A percentile compares a stretch with the other conserved stretches of the same genome.
phyloP scores from a whole-genome alignment of 2,329 filamentous ascomycete species.

The Diaporthe sp. region DNA sequence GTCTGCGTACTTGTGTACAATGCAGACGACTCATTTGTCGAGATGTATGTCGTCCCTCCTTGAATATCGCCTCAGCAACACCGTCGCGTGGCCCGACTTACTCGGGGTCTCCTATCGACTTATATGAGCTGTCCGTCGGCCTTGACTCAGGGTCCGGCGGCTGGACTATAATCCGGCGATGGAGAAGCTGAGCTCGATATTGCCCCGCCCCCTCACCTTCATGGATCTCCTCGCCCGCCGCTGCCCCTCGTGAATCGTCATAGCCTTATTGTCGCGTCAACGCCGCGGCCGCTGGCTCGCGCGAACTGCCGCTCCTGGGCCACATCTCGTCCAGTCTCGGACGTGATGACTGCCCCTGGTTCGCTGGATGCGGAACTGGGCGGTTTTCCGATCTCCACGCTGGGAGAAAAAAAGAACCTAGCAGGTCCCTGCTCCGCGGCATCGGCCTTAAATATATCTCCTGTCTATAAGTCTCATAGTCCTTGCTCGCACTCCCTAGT shows the following conservation, averaged over 20 bases:
- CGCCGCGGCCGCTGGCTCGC: slow-evolving; percentile 17
- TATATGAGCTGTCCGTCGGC: slow-evolving; percentile 1
- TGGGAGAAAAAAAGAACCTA: neutral
- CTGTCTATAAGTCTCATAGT: neutral
- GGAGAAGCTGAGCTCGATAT: slow-evolving; percentile 14
- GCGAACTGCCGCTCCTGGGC: slow-evolving; percentile 30
- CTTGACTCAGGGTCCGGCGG: slow-evolving; percentile 21
- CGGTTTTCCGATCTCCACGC: slow-evolving; percentile 19
- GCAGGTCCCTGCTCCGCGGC: slow-evolving; percentile 25
- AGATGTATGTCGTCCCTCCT: neutral
- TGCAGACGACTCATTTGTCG: neutral
- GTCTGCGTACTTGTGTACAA: neutral
- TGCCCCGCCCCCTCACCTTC: slow-evolving; percentile 33
- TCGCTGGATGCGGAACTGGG: neutral
- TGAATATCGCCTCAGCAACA: neutral
- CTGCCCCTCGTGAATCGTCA: slow-evolving; percentile 25
- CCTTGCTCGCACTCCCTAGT: neutral
- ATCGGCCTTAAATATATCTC: slow-evolving; percentile 13
- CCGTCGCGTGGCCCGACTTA: neutral
- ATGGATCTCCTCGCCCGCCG: slow-evolving; percentile 20
- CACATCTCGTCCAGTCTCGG: neutral
- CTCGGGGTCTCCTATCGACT: slow-evolving; percentile 9
- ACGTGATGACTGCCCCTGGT: neutral
- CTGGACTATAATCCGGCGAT: slow-evolving; percentile 30
- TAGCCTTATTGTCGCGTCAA: neutral